Evolutionary conservation across 1,284 basidiomycete genomes (phyloP).

Genomic region (Takashimella koratensis): DNA sequence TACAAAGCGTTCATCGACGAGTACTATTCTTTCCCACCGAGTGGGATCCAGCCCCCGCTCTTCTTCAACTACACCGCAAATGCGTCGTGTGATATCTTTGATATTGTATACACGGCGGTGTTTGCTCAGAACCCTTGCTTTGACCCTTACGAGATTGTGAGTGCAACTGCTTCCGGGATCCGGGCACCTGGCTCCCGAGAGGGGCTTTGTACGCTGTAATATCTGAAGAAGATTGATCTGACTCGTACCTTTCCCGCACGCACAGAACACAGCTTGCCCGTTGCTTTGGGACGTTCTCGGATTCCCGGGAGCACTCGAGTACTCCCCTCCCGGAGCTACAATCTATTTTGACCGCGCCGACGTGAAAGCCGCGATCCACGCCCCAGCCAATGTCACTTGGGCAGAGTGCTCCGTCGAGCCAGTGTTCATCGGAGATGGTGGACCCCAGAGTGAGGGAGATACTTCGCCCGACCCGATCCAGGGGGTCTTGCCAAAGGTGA

Average conservation of each 20-base stretch:
- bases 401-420: constrained; percentile 59
- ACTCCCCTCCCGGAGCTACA: not conserved
- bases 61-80: constrained; percentile 40
- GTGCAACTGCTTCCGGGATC: too few species aligned
- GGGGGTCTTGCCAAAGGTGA: constrained; percentile 20
- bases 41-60: constrained; percentile 40
- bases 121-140: constrained; percentile 66
- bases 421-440: constrained; percentile 53
- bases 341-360: constrained; percentile 66
- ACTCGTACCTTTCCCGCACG: too few species aligned
- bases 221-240: too few species aligned
- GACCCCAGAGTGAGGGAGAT: constrained; percentile 50
- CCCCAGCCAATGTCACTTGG: constrained; percentile 62
- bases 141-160: constrained; percentile 65
- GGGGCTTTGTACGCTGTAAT: too few species aligned
- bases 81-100: constrained; percentile 63
- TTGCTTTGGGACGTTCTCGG: constrained; percentile 71
- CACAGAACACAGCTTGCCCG: constrained; percentile 48
- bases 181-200: too few species aligned
- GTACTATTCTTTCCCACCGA: constrained; percentile 61
- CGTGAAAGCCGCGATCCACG: constrained; percentile 70
- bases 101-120: constrained; percentile 59
- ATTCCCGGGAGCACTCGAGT: constrained; percentile 57
- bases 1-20: constrained; percentile 63
- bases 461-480: constrained; percentile 56